Evolutionary conservation across 441 rosid species (phyloP).

Genomic region (Pelargonium myrrhifolium): DNA sequence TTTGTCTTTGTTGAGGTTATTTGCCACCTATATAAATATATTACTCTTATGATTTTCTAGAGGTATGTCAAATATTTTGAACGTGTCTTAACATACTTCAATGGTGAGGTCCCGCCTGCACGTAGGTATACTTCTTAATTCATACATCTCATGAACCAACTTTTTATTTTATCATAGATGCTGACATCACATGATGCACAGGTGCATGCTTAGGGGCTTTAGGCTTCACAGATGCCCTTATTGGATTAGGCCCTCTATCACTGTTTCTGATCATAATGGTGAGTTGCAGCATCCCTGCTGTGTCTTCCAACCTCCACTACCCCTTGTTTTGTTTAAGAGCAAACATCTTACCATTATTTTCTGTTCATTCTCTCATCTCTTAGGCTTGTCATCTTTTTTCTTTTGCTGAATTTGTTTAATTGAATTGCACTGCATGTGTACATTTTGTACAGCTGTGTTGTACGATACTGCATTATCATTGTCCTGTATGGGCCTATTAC

Average conservation of each 20-base stretch:
- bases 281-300: constrained; percentile 17
- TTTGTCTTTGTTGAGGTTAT: neutral
- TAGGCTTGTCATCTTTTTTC: neutral
- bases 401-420: neutral
- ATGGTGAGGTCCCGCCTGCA: constrained; percentile 80
- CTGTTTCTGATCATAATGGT: constrained; percentile 87
- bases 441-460: too few relatives aligned
- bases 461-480: neutral
- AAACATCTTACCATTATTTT: neutral
- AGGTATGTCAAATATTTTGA: constrained; percentile 96
- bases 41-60: constrained; percentile 33
- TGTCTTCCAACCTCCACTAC: neutral
- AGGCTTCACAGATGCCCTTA: constrained; percentile 96
- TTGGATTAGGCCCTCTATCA: constrained; percentile 93
- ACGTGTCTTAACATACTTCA: constrained; percentile 70
- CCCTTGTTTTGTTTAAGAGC: neutral
- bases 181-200: constrained; percentile 28
- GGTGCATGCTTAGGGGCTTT: constrained; percentile 96
- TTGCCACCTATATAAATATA: constrained; percentile 15
- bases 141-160: constrained; percentile 4
- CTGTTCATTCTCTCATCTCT: neutral
- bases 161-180: constrained; percentile 17
- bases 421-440: constrained; percentile 7
- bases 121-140: constrained; percentile 51
- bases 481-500: neutral